A percentile compares a stretch with the other conserved stretches of the same genome.
phyloP scores from a whole-genome alignment of 208 protist genomes.

The Trypanosoma brucei region DNA sequence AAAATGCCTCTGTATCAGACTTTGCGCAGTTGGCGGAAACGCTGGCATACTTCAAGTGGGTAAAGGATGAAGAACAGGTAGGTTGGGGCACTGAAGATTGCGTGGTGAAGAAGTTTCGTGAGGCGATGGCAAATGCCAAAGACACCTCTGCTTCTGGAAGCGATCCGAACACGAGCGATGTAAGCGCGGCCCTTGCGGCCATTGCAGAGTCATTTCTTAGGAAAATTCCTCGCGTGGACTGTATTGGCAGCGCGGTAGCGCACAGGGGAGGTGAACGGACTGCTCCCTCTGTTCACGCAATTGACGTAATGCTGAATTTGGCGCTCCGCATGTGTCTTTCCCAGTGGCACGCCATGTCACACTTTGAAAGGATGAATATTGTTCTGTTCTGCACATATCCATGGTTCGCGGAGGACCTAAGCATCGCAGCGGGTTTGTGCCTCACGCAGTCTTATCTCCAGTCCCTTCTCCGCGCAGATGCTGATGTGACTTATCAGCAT shows the following conservation, averaged over 20 bases:
- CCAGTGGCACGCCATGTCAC: constrained; percentile 14
- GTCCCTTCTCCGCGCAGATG: neutral
- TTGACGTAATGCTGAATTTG: constrained; percentile 24
- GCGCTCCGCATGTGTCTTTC: constrained; percentile 21
- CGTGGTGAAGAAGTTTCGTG: neutral
- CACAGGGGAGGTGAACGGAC: neutral
- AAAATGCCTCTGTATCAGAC: constrained; percentile 8
- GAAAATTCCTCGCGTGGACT: constrained; percentile 16
- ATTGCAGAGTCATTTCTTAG: neutral
- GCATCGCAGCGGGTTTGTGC: constrained; percentile 14
- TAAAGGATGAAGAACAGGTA: constrained; percentile 26
- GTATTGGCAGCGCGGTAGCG: neutral
- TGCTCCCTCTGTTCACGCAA: constrained; percentile 11
- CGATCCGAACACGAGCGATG: too few relatives aligned
- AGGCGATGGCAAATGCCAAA: constrained; percentile 1
- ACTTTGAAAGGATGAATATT: constrained; percentile 12
- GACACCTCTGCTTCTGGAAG: too few relatives aligned
- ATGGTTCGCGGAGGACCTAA: constrained; percentile 17
- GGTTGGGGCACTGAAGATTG: neutral
- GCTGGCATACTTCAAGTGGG: constrained; percentile 40
- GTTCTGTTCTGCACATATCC: constrained; percentile 10
- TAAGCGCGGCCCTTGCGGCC: neutral
- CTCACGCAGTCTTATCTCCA: constrained; percentile 14
- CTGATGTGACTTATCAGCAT: constrained; percentile 8
- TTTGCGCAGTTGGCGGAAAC: constrained; percentile 30